Conservation (phyloP, 108 stramenopile genomes). For the Cyclotella kingstonii region DNA sequence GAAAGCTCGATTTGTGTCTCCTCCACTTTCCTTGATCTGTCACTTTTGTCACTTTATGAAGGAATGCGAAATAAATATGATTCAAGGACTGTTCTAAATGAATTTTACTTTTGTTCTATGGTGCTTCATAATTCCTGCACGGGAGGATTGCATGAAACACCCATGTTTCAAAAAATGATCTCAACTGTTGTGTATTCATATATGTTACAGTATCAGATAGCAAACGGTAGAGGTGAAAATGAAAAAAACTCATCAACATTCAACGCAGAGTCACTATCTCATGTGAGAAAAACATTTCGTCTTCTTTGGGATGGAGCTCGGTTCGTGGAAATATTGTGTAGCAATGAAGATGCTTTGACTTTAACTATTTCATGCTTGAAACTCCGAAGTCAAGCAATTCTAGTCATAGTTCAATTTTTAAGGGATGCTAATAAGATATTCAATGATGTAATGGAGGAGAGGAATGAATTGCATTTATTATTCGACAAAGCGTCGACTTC, state of each 20-base stretch:
- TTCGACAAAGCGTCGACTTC: conserved; percentile 38
- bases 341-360: conserved; percentile 1
- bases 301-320: conserved; percentile 39
- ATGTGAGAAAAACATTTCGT: conserved; percentile 33
- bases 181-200: conserved; percentile 16
- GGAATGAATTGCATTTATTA: conserved; percentile 21
- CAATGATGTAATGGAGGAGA: not conserved
- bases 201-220: conserved; percentile 7
- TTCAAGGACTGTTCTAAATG: conserved; percentile 17
- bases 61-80: not conserved
- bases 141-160: conserved; percentile 2
- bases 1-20: conserved; percentile 28
- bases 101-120: conserved; percentile 27
- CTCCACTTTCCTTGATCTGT: conserved; percentile 21
- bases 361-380: conserved; percentile 17
- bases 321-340: conserved; percentile 7
- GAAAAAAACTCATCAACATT: not conserved
- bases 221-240: not conserved
- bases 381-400: conserved; percentile 19
- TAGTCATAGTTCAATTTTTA: conserved; percentile 8
- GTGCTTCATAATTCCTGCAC: conserved; percentile 13
- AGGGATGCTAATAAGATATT: not conserved
- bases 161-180: conserved; percentile 22
- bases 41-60: conserved; percentile 13
- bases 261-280: conserved; percentile 17